Conservation (phyloP, 164 flowering plant species). For the Dillenia turbinata region DNA sequence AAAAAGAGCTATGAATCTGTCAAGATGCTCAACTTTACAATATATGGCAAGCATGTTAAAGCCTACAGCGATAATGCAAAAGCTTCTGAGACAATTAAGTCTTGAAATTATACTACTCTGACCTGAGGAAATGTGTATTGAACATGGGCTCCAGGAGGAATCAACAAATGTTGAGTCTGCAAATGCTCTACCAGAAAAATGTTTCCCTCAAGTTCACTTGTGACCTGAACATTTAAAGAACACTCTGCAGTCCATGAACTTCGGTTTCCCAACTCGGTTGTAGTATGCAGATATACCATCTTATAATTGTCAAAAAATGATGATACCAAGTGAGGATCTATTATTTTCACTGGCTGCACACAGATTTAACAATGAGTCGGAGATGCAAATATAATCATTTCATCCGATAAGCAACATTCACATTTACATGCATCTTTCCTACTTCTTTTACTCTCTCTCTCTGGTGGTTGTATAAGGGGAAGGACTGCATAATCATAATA, state of each 20-base stretch:
- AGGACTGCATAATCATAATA: too few species aligned
- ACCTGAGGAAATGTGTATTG: slow-evolving; percentile 84
- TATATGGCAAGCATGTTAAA: too few species aligned
- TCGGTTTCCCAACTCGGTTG: slow-evolving; percentile 76
- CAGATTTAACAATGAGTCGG: too few species aligned
- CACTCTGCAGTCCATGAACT: slow-evolving; percentile 77
- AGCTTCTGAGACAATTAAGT: too few species aligned
- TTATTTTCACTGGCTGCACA: slow-evolving; percentile 89
- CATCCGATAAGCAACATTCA: too few species aligned
- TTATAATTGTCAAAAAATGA: slow-evolving; percentile 78
- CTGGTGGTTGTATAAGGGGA: too few species aligned
- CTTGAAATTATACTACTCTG: background rate
- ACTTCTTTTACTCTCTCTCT: too few species aligned
- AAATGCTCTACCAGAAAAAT: slow-evolving; percentile 74
- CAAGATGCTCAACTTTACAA: too few species aligned
- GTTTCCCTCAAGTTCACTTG: slow-evolving; percentile 68
- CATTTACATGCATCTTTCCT: too few species aligned
- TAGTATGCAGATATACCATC: slow-evolving; percentile 77
- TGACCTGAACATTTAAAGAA: slow-evolving; percentile 73
- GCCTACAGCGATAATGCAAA: too few species aligned
- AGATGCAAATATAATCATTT: too few species aligned
- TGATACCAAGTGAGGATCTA: slow-evolving; percentile 96
- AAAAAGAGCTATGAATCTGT: too few species aligned
- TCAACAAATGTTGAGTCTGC: slow-evolving; percentile 53
- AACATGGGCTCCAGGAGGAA: slow-evolving; percentile 55